Evolutionary conservation across 768 basidiomycete genomes (phyloP).

Genomic region (Boletus reticuloceps): DNA sequence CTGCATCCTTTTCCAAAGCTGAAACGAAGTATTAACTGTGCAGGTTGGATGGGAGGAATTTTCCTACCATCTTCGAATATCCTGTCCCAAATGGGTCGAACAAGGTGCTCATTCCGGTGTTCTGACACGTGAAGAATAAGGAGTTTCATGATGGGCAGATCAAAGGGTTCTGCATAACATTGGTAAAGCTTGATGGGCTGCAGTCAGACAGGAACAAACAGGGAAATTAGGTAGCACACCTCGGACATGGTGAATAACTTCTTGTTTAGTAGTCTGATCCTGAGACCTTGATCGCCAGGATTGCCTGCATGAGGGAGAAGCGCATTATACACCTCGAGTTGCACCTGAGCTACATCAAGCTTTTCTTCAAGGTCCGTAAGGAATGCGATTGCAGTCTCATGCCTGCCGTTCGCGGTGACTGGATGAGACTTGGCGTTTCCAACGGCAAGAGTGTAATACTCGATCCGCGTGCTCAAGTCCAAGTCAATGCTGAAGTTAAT

Average conservation of each 20-base stretch:
- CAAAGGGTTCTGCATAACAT: conserved; percentile 83
- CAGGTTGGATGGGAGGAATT: neutral
- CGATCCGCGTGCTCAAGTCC: conserved; percentile 70
- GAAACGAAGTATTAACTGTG: conserved; percentile 3
- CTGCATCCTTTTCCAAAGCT: conserved; percentile 59
- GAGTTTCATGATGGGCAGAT: conserved; percentile 79
- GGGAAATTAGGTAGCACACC: conserved; percentile 41
- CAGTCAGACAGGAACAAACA: conserved; percentile 10
- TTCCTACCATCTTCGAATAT: conserved; percentile 76
- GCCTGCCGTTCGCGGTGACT: conserved; percentile 67
- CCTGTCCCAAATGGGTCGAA: conserved; percentile 84
- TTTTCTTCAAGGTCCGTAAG: conserved; percentile 95
- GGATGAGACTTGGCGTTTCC: conserved; percentile 96
- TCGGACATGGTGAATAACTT: conserved; percentile 79
- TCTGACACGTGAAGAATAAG: conserved; percentile 93
- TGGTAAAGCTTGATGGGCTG: conserved; percentile 66
- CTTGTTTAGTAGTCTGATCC: conserved; percentile 56
- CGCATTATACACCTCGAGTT: conserved; percentile 82
- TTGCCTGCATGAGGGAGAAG: conserved; percentile 61
- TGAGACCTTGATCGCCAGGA: conserved; percentile 59
- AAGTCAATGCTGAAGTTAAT: conserved; percentile 54
- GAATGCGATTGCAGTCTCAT: conserved; percentile 92
- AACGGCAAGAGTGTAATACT: conserved; percentile 91
- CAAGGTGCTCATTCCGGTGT: conserved; percentile 79
- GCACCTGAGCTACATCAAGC: conserved; percentile 94